Base-by-base conservation (phyloP, 228 moss, liverwort and hornwort genomes). In the Sphagnum fallax region DNA sequence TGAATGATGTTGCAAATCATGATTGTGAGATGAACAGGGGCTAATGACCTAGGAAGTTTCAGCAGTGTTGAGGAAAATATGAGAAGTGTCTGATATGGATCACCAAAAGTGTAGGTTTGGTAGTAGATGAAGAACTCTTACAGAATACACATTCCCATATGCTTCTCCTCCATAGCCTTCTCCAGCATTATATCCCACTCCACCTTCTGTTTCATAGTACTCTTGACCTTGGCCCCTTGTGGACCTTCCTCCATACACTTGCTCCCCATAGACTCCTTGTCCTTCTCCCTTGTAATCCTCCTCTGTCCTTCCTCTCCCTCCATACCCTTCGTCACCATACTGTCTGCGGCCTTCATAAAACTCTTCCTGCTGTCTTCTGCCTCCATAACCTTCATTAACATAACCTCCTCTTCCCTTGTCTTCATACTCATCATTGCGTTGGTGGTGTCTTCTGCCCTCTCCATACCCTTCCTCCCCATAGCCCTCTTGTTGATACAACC, bases 151-250 rank as follows among this genome's bases (percentile, higher is more conserved):
- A 3, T 71, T 68, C 47, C 58, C 66, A 7, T 60, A 53, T 73
- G 64, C 73, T 16, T 13, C 49, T 62, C 67, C 81, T 57, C 68
- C 67, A 48, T 53, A 55, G 55, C 55, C 55, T 55, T 55, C 55
- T 12, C 12, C 55, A 55, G 9, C 55, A 12, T 55, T 8, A 12
- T 8, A 55, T 55, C 55, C 9, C 12, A 8, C 55, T 55, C 1
- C 55, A 55, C 55, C 55, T 32, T 70, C 72, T 51, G 64, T 67
- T 60, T 69, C 79, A 59, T 83, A 80, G 5, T 65, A 76, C 12
- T 62, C 55, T 55, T 55, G 63, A 49, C 65, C 55, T 8, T 4
- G 55, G 9, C 55, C 9, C 55, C 55, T 55, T 55, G 32, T 32
- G 32, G 32, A 6, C 64, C 49, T 8, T 67, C 51, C 66, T 50